A percentile compares a stretch with the other conserved stretches of the same genome.
Evolutionary conservation across 352 stramenopile genomes (phyloP).

Genomic region (Pythium aquatile): DNA sequence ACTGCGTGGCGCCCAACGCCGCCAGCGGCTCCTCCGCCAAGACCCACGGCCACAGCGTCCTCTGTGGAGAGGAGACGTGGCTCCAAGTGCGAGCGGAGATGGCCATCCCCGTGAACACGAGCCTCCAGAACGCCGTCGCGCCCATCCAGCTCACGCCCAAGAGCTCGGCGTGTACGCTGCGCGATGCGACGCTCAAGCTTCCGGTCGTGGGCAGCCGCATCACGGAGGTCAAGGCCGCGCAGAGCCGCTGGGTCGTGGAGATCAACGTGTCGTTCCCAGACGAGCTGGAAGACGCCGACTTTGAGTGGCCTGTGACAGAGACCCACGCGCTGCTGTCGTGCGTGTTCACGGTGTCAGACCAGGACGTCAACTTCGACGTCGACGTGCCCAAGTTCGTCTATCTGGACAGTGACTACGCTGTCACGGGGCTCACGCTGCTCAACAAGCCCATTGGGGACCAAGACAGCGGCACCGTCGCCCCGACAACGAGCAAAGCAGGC

Average conservation of each 20-base stretch:
- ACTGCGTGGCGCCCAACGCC: constrained; percentile 8
- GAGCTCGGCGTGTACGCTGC: constrained; percentile 13
- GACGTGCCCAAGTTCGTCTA: constrained; percentile 19
- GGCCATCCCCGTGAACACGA: constrained; percentile 11
- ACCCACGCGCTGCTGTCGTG: constrained; percentile 8
- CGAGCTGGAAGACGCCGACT: constrained; percentile 20
- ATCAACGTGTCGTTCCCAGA: constrained; percentile 19
- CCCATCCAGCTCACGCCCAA: constrained; percentile 18
- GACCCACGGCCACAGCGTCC: constrained; percentile 2
- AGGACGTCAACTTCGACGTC: constrained; percentile 15
- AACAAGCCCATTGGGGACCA: constrained; percentile 13
- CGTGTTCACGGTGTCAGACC: constrained; percentile 10
- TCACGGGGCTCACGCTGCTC: constrained; percentile 24
- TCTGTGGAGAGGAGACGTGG: constrained; percentile 26
- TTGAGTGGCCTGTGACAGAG: constrained; percentile 4
- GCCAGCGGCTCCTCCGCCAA: neutral
- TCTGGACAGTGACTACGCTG: constrained; percentile 17
- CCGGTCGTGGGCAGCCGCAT: constrained; percentile 14
- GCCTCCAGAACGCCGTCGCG: neutral
- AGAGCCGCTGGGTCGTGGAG: constrained; percentile 19
- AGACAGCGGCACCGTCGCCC: constrained; percentile 11
- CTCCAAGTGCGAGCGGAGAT: constrained; percentile 18
- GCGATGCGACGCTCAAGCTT: constrained; percentile 12
- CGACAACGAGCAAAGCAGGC: constrained; percentile 2
- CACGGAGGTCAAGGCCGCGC: neutral